Evolutionary conservation across 768 basidiomycete genomes (phyloP), one percentile per base, ranked within the genome.

Genomic region (Cystobasidium tubakii): DNA sequence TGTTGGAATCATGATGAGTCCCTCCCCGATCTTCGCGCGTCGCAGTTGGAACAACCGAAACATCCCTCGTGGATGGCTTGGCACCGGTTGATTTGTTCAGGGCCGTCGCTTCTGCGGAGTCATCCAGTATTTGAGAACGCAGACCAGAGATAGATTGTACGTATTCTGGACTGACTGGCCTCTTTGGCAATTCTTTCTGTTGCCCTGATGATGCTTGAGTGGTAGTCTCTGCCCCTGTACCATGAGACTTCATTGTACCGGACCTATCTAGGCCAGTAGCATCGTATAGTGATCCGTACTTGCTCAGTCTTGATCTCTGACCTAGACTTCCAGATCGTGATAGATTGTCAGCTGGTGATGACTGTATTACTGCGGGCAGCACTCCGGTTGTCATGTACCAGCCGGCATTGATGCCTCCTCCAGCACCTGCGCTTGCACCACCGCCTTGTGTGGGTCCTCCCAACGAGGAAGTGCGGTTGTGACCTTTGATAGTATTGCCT

Each of bases 371-470:
- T 1, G 55, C 31, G 2, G 69, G 69, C 12, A 60, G 53, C 12
- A 71, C 69, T 12, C 69, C 69, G 4, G 69, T 71, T 10, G 54
- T 71, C 69, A 71, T 71, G 54, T 71, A 71, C 69, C 69, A 71
- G 23, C 69, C 69, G 62, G 69, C 69, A 29, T 71, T 71, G 34
- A 53, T 21, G 55, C 46, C 46, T 9, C 44, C 66, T 27, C 29
- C 50, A 29, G 44, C 50, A 53, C 44, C 31, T 19, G 15, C 39
- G 23, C 31, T 31, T 27, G 44, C 50, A 53, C 44, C 31, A 27
- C 39, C 39, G 6, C 31, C 63, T 15, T 36, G 27, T 7, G 42
- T 46, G 17, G 57, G 23, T 12, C 9, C 29, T 3, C 57, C 33
- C 13, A 34, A 15, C 27, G 57, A 60, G 2, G 44, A 42, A 12